Conservation (phyloP, 345 rosid species). For the Iberis pinnata region DNA sequence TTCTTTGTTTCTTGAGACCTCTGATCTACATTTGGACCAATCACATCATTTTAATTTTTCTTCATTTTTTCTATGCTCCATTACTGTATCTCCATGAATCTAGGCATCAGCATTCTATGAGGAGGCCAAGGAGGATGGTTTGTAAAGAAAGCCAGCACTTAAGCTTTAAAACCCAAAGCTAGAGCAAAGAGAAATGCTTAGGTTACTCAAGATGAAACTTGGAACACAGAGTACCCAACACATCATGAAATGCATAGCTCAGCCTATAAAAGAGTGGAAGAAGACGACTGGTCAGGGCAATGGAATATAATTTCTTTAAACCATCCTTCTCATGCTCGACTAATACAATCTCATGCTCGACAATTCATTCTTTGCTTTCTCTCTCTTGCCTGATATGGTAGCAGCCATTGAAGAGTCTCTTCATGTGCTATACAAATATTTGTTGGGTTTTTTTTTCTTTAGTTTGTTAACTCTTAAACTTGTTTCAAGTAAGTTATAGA, state of each 20-base stretch:
- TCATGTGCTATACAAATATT: constrained; percentile 25
- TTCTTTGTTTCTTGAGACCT: constrained; percentile 1
- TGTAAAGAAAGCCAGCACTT: constrained; percentile 59
- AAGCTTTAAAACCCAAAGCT: constrained; percentile 31
- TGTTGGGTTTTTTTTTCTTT: background rate
- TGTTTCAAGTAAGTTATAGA: background rate
- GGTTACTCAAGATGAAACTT: constrained; percentile 32
- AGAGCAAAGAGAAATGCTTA: constrained; percentile 31
- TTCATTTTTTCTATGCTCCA: background rate
- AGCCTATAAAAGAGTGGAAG: constrained; percentile 37
- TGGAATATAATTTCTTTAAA: constrained; percentile 55
- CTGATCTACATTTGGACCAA: background rate
- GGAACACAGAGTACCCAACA: constrained; percentile 22
- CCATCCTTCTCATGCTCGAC: constrained; percentile 49
- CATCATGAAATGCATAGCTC: constrained; percentile 40
- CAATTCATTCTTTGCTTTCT: constrained; percentile 99
- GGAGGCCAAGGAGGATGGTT: constrained; percentile 94
- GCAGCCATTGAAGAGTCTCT: constrained; percentile 24
- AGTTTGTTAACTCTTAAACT: constrained; percentile 2
- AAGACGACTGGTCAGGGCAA: constrained; percentile 53
- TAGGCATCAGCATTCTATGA: constrained; percentile 94
- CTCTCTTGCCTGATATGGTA: constrained; percentile 30
- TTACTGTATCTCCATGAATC: constrained; percentile 99
- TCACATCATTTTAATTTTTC: background rate
- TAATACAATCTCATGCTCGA: constrained; percentile 56